Evolutionary conservation across 1,139 yeast species (phyloP), one percentile per base, ranked within the genome.

Genomic region (Taiozyma sp.): DNA sequence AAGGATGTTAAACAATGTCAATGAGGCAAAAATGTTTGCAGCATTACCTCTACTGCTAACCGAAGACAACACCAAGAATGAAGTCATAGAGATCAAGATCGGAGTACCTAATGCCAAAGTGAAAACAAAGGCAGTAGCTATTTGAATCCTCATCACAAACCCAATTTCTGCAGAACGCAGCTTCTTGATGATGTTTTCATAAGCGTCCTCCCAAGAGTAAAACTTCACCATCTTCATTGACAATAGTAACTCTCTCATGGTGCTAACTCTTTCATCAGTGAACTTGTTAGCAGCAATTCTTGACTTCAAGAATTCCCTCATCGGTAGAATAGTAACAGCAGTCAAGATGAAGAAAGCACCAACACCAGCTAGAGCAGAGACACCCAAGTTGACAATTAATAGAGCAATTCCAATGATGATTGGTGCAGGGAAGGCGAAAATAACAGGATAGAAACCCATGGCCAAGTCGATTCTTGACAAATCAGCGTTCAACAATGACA

Each of bases 381-480:
- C 85, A 14, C 95, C 95, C 44, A 89, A 72, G 57, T 86, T 85
- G 51, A 79, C 73, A 42, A 84, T 68, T 48, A 89, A 74, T 43
- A 88, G 71, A 2, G 80, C 87, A 51, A 87, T 74, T 45, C 83
- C 75, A 45, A 81, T 74, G 13, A 72, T 75, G n/a, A 82, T 63
- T 14, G 48, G 42, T 4, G 43, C 24, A 10, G 41, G 42, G 14
- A 36, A 28, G 8, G 45, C n/a, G 12, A 40, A 14, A 10, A 43
- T 22, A 22, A 27, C 42, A 51, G 63, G 49, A 23, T 27, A 7
- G 10, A 27, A 41, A 1, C 39, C 22, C 8, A 45, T 12, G 8
- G 92, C 90, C 63, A 84, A 79, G 63, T 87, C 95, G 39, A 88
- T 76, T 59, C 93, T 78, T 30, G 90, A 79, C 50, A 88, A 73